These are phyloP conservation scores for Colletotrichum scovillei DNA, from an alignment of 2,329 filamentous ascomycete species.

Conservation along the genomic window DNA sequence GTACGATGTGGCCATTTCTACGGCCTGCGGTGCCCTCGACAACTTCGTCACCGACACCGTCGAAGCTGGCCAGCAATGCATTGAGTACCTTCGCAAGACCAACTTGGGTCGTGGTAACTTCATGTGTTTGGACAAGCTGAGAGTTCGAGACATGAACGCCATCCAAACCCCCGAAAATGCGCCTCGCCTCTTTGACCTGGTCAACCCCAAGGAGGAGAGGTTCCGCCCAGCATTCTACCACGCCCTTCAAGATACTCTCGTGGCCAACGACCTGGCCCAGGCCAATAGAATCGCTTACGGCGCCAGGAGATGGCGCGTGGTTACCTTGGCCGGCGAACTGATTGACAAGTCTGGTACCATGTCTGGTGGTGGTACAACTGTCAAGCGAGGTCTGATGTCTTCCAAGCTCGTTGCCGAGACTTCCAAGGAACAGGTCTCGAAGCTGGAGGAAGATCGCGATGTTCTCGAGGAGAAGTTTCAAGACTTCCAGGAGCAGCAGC, in stretches of 20 bases:
- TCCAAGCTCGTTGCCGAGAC: constrained; percentile 92
- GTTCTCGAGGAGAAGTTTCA: constrained; percentile 84
- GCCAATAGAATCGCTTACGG: constrained; percentile 98
- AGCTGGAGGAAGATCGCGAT: constrained; percentile 90
- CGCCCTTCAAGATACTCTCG: constrained; percentile 93
- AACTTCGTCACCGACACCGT: constrained; percentile 98
- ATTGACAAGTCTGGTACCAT: constrained; percentile 99
- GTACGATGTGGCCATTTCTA: constrained; percentile 98
- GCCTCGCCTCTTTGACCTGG: constrained; percentile 90
- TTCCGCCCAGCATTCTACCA: constrained; percentile 95
- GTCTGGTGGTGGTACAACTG: constrained; percentile 93
- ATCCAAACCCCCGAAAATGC: constrained; percentile 94
- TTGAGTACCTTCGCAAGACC: constrained; percentile 96
- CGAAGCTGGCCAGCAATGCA: constrained; percentile 96
- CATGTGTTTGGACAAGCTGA: constrained; percentile 91
- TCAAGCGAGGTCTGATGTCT: constrained; percentile 95
- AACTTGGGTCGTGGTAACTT: constrained; percentile 97
- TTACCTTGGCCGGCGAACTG: constrained; percentile 92
- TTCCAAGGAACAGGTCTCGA: constrained; percentile 87
- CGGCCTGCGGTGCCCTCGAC: constrained; percentile 89
- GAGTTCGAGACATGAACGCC: constrained; percentile 78
- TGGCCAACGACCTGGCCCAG: constrained; percentile 92
- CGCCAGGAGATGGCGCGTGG: constrained; percentile 92
- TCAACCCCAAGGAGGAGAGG: constrained; percentile 87
- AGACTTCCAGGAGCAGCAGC: constrained; percentile 86